phyloP scores from a whole-genome alignment of 2,329 filamentous ascomycete species.

The Colletotrichum scovillei region DNA sequence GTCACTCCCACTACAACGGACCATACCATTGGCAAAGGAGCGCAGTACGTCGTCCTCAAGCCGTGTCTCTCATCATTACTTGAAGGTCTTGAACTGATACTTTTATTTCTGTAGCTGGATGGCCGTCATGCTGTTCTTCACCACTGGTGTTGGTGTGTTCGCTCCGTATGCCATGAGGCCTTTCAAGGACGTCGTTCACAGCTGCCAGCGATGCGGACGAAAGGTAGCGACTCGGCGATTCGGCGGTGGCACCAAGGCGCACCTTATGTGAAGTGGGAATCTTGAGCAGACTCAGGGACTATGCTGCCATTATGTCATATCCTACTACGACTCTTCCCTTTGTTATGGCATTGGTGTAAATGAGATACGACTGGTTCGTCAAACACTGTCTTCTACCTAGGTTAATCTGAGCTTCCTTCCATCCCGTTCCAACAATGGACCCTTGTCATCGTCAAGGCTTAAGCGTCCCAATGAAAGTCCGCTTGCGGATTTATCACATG shows the following conservation, averaged over 20 bases:
- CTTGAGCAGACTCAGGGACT: no score
- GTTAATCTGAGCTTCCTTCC: background rate
- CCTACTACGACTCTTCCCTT: background rate
- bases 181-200: conserved; percentile 33
- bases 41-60: conserved; percentile 15
- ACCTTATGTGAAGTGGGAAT: conserved; percentile 15
- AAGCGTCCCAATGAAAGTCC: background rate
- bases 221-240: conserved; percentile 25
- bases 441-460: background rate
- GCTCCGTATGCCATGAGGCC: conserved; percentile 27
- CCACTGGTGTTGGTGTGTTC: conserved; percentile 29
- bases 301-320: background rate
- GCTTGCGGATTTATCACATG: background rate
- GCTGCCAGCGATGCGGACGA: conserved; percentile 29
- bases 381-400: background rate
- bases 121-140: conserved; percentile 33
- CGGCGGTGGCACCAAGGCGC: conserved; percentile 25
- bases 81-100: background rate
- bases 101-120: conserved; percentile 15
- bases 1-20: conserved; percentile 18
- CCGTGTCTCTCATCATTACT: background rate
- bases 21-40: conserved; percentile 30
- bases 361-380: background rate
- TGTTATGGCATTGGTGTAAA: background rate
- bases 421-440: background rate